Percentiles rank a stretch among this genome's conserved stretches.
Conservation (phyloP, 73 alveolate species). For the Tetrahymena thermophila region DNA sequence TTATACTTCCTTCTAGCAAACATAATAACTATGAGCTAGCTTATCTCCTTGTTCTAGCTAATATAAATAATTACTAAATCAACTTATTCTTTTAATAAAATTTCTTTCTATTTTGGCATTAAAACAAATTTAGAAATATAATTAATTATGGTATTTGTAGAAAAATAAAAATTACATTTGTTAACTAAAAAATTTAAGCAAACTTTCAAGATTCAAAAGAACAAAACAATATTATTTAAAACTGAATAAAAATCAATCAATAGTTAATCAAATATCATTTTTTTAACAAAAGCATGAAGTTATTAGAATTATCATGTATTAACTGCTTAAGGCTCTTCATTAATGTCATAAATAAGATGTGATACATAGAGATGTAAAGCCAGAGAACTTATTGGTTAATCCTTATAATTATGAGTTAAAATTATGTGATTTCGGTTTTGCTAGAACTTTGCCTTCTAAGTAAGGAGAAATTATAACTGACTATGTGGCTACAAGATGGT, state of each 20-base stretch:
- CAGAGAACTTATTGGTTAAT: conserved; percentile 29
- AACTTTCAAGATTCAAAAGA: neutral
- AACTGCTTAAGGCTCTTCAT: conserved; percentile 20
- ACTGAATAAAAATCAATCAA: neutral
- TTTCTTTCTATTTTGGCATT: no score
- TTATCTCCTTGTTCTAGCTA: no score
- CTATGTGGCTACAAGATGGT: conserved; percentile 47
- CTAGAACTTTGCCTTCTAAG: conserved; percentile 47
- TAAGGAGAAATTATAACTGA: conserved; percentile 17
- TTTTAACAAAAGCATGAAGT: neutral
- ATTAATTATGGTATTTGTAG: no score
- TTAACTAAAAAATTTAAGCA: no score
- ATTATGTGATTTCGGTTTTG: conserved; percentile 83
- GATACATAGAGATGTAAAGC: conserved; percentile 40
- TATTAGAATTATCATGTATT: neutral
- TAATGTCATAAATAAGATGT: conserved; percentile 20
- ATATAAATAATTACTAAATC: no score
- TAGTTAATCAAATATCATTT: neutral
- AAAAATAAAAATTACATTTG: no score
- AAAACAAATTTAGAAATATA: no score
- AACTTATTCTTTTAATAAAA: no score
- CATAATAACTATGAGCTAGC: neutral
- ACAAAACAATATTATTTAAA: neutral
- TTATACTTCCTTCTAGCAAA: neutral
- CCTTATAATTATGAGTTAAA: conserved; percentile 44